A percentile compares a stretch with the other conserved stretches of the same genome.
These are phyloP conservation scores for Abortiporus biennis DNA, from an alignment of 1,284 basidiomycete genomes.

Conservation along the genomic window DNA sequence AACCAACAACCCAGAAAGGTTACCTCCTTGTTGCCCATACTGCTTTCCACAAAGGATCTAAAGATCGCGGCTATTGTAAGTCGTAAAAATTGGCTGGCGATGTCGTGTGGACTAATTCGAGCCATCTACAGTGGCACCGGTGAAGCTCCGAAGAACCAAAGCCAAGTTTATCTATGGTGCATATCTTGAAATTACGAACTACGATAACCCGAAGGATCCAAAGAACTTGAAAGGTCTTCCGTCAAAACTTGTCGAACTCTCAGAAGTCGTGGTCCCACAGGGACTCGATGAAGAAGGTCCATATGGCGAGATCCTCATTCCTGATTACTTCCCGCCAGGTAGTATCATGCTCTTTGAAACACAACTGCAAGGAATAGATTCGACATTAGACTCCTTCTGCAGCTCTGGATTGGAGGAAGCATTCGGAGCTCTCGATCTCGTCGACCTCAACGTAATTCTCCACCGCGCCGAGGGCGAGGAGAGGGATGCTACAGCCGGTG, in stretches of 20 bases:
- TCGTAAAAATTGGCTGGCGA: conserved; percentile 2
- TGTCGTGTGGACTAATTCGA: background rate
- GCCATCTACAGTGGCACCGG: conserved; percentile 59
- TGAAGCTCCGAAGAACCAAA: conserved; percentile 75
- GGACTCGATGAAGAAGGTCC: conserved; percentile 63
- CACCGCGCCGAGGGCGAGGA: conserved; percentile 89
- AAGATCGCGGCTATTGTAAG: conserved; percentile 74
- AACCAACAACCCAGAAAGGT: conserved; percentile 86
- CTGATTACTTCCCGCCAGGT: conserved; percentile 86
- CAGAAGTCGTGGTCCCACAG: conserved; percentile 44
- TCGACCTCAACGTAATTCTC: conserved; percentile 83
- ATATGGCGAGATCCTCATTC: conserved; percentile 75
- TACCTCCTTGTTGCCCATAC: conserved; percentile 89
- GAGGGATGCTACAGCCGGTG: conserved; percentile 72
- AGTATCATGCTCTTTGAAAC: conserved; percentile 90
- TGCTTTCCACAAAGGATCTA: conserved; percentile 76
- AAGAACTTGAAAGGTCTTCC: conserved; percentile 69
- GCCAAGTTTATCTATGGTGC: conserved; percentile 81
- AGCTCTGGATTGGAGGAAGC: conserved; percentile 62
- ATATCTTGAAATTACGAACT: conserved; percentile 61
- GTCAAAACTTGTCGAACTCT: conserved; percentile 62
- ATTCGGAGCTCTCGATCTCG: conserved; percentile 70
- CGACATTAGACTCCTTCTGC: conserved; percentile 67
- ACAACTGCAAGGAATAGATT: conserved; percentile 62
- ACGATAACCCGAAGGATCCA: conserved; percentile 50